Base-by-base conservation (phyloP, 257 asterid species). In the Nicotiana sylvestris region DNA sequence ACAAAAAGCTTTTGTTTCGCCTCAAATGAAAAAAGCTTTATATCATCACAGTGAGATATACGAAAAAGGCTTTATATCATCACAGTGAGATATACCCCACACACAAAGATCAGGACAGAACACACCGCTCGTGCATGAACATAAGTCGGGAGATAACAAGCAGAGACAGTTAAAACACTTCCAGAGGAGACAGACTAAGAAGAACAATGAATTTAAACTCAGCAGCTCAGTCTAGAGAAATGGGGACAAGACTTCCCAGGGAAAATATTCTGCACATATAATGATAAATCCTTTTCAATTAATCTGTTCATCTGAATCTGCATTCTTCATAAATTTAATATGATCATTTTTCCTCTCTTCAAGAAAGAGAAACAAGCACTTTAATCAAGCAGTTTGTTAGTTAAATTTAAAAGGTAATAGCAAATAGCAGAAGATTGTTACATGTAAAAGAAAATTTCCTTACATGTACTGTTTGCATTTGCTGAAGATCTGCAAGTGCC, bases 391-490 rank as follows among this genome's bases (percentile, higher is more conserved):
- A 29, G 65, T 76, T 53, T 51, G 80, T 16, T 51, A 76, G 39
- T 2, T 6, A 49, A 61, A 21, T 61, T 61, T 25, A 61, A 61
- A 76, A 60, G 2, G 46, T 51, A 76, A 27, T 13, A 53, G 80
- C 65, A 51, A 8, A 76, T 51, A 76, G 80, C 64, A 51, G 29
- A 8, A 49, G 27, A 76, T n/a, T 49, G 39, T 49, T 25, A 69
- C 10, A 80, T 16, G 78, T 72, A 53, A 77, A 85, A 60, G 65
- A 76, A 43, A 83, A 57, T 74, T 55, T 69, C 81, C 98, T 88
- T 92, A 95, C 98, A 89, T 92, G 92, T 83, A 93, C 92, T 79
- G 93, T 89, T 89, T 95, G 97, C 98, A 92, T 95, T 90, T 91
- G 97, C 79, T 92, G 95, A 70, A 95, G 88, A 85, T 95, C 96